phyloP scores from a whole-genome alignment of 306 rosid species.

The Prunus mongolica region DNA sequence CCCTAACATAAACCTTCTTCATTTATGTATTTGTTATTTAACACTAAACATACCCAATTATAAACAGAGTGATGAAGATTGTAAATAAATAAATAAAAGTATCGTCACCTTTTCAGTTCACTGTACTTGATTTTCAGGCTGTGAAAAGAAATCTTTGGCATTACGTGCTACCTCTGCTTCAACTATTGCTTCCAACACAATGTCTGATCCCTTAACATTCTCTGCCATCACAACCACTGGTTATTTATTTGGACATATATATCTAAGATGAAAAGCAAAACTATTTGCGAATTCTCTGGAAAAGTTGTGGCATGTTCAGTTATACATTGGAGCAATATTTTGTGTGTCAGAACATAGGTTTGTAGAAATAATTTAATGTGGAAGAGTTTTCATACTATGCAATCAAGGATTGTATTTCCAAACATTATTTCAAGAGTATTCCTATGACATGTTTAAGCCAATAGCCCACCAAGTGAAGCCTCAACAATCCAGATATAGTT shows the following conservation, averaged over 20 bases:
- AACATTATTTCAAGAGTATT: background rate
- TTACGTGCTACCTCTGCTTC: conserved; percentile 87
- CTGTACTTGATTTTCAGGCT: conserved; percentile 51
- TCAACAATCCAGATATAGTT: background rate
- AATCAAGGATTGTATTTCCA: background rate
- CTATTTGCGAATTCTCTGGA: background rate
- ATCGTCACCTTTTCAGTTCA: conserved; percentile 10
- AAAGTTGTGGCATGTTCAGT: background rate
- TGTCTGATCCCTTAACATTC: conserved; percentile 60
- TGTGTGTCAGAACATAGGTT: background rate
- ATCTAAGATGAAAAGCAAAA: background rate
- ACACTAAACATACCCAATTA: background rate
- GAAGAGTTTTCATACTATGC: background rate
- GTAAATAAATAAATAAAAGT: background rate
- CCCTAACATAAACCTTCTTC: too few relatives aligned
- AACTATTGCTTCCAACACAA: conserved; percentile 72
- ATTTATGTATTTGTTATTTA: too few relatives aligned
- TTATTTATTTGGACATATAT: background rate
- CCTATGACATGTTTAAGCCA: background rate
- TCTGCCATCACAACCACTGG: conserved; percentile 42
- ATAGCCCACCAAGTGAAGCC: background rate
- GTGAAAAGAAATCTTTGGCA: conserved; percentile 81
- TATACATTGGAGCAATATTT: background rate
- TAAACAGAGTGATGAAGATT: background rate
- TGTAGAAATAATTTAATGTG: background rate